phyloP scores from a whole-genome alignment of 179 eudicot species.

The Heliamphora pulchella region DNA sequence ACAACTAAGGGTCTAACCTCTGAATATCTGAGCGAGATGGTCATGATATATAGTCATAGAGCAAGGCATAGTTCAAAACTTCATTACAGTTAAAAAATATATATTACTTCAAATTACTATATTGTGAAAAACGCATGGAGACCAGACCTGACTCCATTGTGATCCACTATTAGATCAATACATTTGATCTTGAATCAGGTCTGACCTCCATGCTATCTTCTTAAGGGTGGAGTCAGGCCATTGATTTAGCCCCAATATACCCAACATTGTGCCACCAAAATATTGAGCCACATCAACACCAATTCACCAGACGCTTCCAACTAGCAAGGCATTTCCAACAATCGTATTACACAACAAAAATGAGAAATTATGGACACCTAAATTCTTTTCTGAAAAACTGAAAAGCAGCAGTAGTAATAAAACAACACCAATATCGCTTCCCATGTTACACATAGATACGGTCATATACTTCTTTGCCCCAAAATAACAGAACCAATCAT shows the following conservation, averaged over 20 bases:
- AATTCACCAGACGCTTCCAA: not conserved
- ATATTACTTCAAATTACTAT: not conserved
- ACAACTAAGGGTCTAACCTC: too few species aligned
- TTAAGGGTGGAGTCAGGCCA: not conserved
- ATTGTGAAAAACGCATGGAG: not conserved
- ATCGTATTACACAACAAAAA: not conserved
- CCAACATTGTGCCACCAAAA: not conserved
- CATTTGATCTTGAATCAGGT: too few species aligned
- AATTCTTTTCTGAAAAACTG: not conserved
- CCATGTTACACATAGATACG: not conserved
- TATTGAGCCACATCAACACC: not conserved
- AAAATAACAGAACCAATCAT: not conserved
- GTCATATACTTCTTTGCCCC: not conserved
- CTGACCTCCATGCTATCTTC: not conserved
- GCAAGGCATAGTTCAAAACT: not conserved
- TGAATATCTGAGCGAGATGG: not conserved
- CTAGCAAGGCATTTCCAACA: not conserved
- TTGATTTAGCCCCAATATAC: not conserved
- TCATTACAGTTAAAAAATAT: not conserved
- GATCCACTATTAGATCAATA: too few species aligned
- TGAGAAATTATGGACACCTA: not conserved
- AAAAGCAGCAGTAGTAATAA: not conserved
- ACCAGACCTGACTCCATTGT: too few species aligned
- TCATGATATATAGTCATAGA: not conserved
- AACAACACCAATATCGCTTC: not conserved